phyloP scores from a whole-genome alignment of 768 basidiomycete genomes.

The Calocybe gangraenosa region DNA sequence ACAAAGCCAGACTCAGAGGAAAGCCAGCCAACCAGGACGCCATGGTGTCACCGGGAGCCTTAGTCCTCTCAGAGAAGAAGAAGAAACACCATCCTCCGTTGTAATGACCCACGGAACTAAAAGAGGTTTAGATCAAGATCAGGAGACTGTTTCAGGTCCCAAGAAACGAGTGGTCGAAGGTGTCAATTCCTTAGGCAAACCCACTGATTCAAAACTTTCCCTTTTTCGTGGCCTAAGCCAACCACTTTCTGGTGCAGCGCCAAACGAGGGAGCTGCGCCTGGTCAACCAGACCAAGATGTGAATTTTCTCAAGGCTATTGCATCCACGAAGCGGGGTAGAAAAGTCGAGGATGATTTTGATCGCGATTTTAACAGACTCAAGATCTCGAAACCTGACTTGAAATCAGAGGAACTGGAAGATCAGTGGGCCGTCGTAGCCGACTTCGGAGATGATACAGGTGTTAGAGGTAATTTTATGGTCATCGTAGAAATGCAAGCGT shows the following conservation, averaged over 20 bases:
- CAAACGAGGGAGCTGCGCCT: slow-evolving; percentile 29
- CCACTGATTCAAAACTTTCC: not conserved
- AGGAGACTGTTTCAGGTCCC: slow-evolving; percentile 31
- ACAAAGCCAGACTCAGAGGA: slow-evolving; percentile 25
- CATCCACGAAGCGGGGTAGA: slow-evolving; percentile 68
- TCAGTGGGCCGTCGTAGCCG: slow-evolving; percentile 57
- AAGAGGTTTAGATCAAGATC: slow-evolving; percentile 37
- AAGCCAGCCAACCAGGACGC: slow-evolving; percentile 14
- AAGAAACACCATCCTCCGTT: slow-evolving; percentile 36
- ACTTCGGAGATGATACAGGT: slow-evolving; percentile 59
- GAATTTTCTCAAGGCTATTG: slow-evolving; percentile 68
- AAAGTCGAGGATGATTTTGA: slow-evolving; percentile 68
- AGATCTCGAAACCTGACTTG: slow-evolving; percentile 62
- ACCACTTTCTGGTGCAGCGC: slow-evolving; percentile 20
- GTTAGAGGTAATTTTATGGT: slow-evolving; percentile 80
- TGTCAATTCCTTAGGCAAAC: slow-evolving; percentile 20
- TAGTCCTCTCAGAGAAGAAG: slow-evolving; percentile 41
- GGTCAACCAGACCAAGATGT: slow-evolving; percentile 64
- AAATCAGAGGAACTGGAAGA: slow-evolving; percentile 41
- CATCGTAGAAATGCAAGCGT: slow-evolving; percentile 61
- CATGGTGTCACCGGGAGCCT: slow-evolving; percentile 15
- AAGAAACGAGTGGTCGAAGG: slow-evolving; percentile 44
- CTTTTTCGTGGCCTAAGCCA: slow-evolving; percentile 16
- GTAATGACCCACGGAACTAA: slow-evolving; percentile 27
- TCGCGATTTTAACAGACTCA: slow-evolving; percentile 74